Conservation (phyloP, 176 grass and related monocot genomes). For the Oryza glumipatula region DNA sequence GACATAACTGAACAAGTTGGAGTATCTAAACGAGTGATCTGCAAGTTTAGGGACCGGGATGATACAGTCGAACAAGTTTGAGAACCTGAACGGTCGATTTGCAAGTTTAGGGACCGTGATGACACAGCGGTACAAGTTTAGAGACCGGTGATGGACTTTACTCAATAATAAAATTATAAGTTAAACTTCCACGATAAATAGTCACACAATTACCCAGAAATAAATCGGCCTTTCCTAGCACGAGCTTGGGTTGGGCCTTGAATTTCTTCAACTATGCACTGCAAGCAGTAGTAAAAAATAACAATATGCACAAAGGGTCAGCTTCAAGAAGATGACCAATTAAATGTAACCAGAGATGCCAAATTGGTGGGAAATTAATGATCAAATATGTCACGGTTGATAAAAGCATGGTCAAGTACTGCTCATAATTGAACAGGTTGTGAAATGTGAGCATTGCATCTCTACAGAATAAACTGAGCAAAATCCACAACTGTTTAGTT, state of each 20-base stretch:
- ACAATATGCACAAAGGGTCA: constrained; percentile 9
- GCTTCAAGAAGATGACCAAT: background rate
- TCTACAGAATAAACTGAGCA: background rate
- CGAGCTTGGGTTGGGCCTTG: constrained; percentile 91
- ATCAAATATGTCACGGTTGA: background rate
- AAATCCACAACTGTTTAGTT: background rate
- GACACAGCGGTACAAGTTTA: too few species aligned
- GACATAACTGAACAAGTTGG: too few species aligned
- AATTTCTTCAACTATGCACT: constrained; percentile 99
- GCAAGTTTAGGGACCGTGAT: too few species aligned
- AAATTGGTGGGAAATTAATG: constrained; percentile 4
- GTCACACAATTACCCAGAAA: constrained; percentile 87
- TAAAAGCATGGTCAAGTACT: constrained; percentile 19
- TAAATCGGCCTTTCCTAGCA: constrained; percentile 93
- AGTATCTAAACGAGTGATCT: too few species aligned
- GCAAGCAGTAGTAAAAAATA: constrained; percentile 37
- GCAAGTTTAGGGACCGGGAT: too few species aligned
- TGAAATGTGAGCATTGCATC: background rate
- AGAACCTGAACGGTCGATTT: too few species aligned
- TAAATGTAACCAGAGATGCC: constrained; percentile 13
- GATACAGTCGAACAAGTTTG: too few species aligned
- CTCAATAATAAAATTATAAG: background rate
- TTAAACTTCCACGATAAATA: constrained; percentile 10
- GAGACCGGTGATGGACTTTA: too few species aligned
- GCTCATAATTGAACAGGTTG: constrained; percentile 17